Conservation (phyloP, 2,329 filamentous ascomycete genomes). For the Mycosphaerelloides madeirae region DNA sequence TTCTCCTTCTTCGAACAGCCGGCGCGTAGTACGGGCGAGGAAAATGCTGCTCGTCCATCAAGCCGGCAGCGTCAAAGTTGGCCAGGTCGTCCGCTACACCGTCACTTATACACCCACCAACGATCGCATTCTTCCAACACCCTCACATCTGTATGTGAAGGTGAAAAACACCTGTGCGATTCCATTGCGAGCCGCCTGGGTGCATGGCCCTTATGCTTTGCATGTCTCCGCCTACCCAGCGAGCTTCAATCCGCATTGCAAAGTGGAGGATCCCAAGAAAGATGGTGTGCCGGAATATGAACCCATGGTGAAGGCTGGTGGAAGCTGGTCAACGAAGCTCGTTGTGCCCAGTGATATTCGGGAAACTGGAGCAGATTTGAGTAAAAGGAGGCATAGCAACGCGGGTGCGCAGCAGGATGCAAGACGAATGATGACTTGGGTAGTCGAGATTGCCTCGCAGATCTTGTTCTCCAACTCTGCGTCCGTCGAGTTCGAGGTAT, state of each 20-base stretch:
- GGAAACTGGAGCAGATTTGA: constrained; percentile 50
- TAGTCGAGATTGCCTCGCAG: constrained; percentile 87
- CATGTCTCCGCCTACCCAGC: constrained; percentile 82
- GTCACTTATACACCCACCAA: constrained; percentile 85
- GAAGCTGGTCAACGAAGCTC: constrained; percentile 75
- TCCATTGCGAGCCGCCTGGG: constrained; percentile 86
- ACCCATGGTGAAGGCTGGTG: constrained; percentile 92
- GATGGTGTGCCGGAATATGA: constrained; percentile 75
- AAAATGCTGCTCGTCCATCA: constrained; percentile 87
- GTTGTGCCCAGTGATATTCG: constrained; percentile 74
- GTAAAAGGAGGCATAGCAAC: constrained; percentile 35
- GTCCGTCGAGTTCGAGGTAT: constrained; percentile 78
- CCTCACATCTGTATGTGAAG: constrained; percentile 73
- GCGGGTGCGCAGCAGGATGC: constrained; percentile 36
- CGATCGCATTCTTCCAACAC: constrained; percentile 85
- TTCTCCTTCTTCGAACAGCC: constrained; percentile 6
- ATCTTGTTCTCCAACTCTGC: constrained; percentile 90
- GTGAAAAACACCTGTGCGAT: constrained; percentile 90
- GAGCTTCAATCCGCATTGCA: constrained; percentile 75
- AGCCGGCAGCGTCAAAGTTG: constrained; percentile 84
- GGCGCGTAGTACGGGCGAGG: neutral
- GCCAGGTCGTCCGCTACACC: constrained; percentile 85
- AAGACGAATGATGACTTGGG: constrained; percentile 67
- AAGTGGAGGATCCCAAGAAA: constrained; percentile 62
- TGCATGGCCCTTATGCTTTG: constrained; percentile 91